Evolutionary conservation across 192 early-diverging fungal genomes (phyloP).

Genomic region (Phlyctochytrium arcticum): DNA sequence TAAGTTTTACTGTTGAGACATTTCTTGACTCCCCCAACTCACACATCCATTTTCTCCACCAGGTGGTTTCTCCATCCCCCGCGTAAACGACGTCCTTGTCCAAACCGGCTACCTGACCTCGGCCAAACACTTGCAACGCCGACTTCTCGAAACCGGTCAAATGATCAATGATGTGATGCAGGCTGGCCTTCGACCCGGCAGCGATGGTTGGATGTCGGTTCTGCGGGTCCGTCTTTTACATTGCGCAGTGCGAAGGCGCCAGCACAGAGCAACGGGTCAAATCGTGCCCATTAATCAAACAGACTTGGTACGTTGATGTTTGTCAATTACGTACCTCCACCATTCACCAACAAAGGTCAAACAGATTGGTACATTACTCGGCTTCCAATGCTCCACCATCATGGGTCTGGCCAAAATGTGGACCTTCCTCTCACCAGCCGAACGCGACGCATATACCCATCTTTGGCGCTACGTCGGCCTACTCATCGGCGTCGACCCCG

Average conservation of each 20-base stretch:
- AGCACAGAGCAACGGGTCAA: background rate
- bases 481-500: conserved; percentile 45
- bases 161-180: conserved; percentile 18
- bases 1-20: background rate
- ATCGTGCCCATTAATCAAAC: conserved; percentile 9
- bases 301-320: background rate
- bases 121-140: background rate
- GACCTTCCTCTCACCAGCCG: conserved; percentile 22
- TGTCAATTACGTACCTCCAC: too few species aligned
- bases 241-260: conserved; percentile 4
- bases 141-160: conserved; percentile 17
- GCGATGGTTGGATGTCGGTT: conserved; percentile 23
- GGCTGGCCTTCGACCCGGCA: background rate
- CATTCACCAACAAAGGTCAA: too few species aligned
- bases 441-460: conserved; percentile 40
- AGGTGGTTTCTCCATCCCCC: conserved; percentile 21
- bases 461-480: conserved; percentile 49
- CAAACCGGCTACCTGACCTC: conserved; percentile 21
- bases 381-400: conserved; percentile 18
- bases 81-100: conserved; percentile 18
- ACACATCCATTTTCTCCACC: background rate
- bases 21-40: background rate
- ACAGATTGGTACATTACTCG: conserved; percentile 18
- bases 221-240: conserved; percentile 22
- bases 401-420: conserved; percentile 23